Evolutionary conservation across 805 yeast species (phyloP), one percentile per base, ranked within the genome.

Genomic region (Starmerella sirachaensis): DNA sequence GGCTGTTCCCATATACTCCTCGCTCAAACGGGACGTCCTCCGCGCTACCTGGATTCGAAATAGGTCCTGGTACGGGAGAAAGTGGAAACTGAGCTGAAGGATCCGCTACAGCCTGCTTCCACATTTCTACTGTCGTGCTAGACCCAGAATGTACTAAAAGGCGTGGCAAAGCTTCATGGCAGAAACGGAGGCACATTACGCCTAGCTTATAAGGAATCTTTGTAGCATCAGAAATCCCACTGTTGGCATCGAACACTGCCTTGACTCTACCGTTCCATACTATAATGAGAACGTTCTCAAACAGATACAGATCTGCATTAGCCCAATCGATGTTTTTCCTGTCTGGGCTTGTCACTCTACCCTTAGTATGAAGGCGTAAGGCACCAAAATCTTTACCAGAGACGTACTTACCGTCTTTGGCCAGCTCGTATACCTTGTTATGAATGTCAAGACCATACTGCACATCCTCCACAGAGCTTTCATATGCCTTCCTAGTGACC

Each of bases 381-480:
- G 21, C n/a, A 1, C 45, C 42, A 11, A 35, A 11, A 1, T n/a
- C 18, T 3, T 25, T 19, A 3, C 26, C 9, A 2, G 28, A 14
- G 6, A 43, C 18, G 5, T 33, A 16, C 20, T 19, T 30, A 8
- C 22, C 24, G 11, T 26, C 21, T 17, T 28, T 33, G 12, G 25
- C 8, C 17, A 40, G 31, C 2, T 11, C 6, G 1, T 19, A 32
- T 21, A 43, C 18, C 18, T 33, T 18, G 6, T 31, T 14, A 1
- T 23, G 30, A n/a, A 20, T 18, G 13, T 14, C 14, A 2, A 33
- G 27, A 2, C 28, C 37, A 10, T 19, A 18, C 14, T 24, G 24
- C 3, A 43, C 26, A 21, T 43, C 47, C 18, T 34, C 35, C 4
- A 41, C 37, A 3, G 38, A 18, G n/a, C n/a, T n/a, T n/a, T n/a